Percentiles rank a stretch among this genome's conserved stretches.
Conservation (phyloP, 495 filamentous ascomycete genomes). For the Aspergillus avenaceus region DNA sequence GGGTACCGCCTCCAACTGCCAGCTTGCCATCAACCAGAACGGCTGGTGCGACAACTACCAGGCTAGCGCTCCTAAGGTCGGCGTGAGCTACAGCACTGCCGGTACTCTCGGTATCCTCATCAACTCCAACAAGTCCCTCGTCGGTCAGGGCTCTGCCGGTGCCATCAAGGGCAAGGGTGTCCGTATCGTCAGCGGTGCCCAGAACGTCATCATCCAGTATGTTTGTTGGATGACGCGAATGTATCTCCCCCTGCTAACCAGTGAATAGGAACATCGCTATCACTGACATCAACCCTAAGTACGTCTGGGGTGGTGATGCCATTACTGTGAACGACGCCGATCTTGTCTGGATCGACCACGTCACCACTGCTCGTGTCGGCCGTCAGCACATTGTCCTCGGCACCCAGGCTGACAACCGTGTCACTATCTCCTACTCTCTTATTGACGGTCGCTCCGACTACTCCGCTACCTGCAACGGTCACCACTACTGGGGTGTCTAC, state of each 20-base stretch:
- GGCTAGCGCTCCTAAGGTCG: conserved; percentile 14
- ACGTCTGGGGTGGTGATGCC: conserved; percentile 46
- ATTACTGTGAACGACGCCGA: conserved; percentile 36
- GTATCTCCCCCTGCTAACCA: neutral
- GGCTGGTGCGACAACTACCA: conserved; percentile 44
- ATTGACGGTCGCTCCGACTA: conserved; percentile 35
- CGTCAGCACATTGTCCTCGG: conserved; percentile 43
- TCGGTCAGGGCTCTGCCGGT: conserved; percentile 33
- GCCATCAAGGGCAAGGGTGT: conserved; percentile 41
- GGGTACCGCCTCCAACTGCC: conserved; percentile 39
- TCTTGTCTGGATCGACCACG: conserved; percentile 44
- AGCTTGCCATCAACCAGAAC: conserved; percentile 51
- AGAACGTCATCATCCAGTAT: conserved; percentile 44
- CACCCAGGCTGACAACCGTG: conserved; percentile 31
- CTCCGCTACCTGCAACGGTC: conserved; percentile 39
- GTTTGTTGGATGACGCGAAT: no score
- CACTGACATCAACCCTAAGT: conserved; percentile 42
- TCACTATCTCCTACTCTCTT: conserved; percentile 42
- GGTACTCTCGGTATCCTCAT: conserved; percentile 35
- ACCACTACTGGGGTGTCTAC: conserved; percentile 45
- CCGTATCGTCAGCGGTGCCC: conserved; percentile 36
- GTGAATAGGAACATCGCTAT: conserved; percentile 36
- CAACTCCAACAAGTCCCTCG: conserved; percentile 37
- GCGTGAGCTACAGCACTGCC: conserved; percentile 41
- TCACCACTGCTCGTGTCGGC: conserved; percentile 37